Conservation (phyloP, 148 eudicot species). For the Oxyria digyna region DNA sequence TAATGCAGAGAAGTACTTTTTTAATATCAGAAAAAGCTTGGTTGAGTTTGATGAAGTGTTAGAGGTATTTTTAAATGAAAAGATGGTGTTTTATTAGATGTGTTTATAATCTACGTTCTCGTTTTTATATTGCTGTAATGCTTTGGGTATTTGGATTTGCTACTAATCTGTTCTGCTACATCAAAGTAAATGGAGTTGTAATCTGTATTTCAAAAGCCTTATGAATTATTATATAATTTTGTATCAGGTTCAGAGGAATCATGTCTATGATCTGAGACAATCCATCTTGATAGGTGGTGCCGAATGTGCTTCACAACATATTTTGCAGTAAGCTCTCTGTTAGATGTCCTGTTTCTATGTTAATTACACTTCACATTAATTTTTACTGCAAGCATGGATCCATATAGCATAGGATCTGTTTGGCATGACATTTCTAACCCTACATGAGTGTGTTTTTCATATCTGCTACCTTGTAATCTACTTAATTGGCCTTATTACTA, state of each 20-base stretch:
- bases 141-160: neutral
- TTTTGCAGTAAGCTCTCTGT: constrained; percentile 59
- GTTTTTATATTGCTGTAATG: neutral
- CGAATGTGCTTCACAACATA: constrained; percentile 67
- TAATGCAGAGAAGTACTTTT: constrained; percentile 82
- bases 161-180: neutral
- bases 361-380: neutral
- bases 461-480: neutral
- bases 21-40: constrained; percentile 74
- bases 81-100: neutral
- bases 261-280: constrained; percentile 88
- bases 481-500: neutral
- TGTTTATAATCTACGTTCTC: neutral
- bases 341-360: neutral
- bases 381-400: neutral
- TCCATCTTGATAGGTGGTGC: constrained; percentile 73
- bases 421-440: neutral
- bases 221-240: neutral
- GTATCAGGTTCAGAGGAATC: constrained; percentile 87
- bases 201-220: neutral
- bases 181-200: neutral
- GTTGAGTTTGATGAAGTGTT: constrained; percentile 98
- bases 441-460: neutral
- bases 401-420: neutral
- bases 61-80: constrained; percentile 53